phyloP scores from a whole-genome alignment of 2,329 filamentous ascomycete genomes.

The Scleromitrula shiraiana region DNA sequence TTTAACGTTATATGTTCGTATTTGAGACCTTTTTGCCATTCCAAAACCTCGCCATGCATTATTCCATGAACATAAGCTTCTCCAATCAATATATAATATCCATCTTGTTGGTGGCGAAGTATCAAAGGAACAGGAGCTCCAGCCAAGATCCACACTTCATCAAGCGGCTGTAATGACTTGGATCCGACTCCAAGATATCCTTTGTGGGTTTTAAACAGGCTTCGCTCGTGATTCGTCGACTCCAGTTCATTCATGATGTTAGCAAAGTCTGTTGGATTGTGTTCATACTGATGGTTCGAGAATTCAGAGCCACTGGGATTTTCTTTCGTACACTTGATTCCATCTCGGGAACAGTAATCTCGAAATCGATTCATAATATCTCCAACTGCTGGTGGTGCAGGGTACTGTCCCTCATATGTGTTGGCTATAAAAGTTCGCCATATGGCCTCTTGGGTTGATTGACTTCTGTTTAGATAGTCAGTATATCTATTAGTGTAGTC shows the following conservation, averaged over 20 bases:
- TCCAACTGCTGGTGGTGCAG: neutral
- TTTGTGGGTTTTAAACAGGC: neutral
- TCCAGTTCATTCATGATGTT: neutral
- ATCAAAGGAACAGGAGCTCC: slow-evolving; percentile 10
- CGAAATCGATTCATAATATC: slow-evolving; percentile 1
- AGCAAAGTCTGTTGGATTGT: neutral
- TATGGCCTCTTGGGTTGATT: slow-evolving; percentile 2
- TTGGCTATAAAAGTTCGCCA: slow-evolving; percentile 3
- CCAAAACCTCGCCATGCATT: slow-evolving; percentile 14
- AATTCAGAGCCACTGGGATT: neutral
- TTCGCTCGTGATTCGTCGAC: neutral
- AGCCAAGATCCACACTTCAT: slow-evolving; percentile 10
- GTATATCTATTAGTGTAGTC: neutral
- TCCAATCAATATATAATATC: slow-evolving; percentile 11
- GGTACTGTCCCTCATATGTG: neutral
- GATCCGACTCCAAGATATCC: slow-evolving; percentile 5
- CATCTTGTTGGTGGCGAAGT: slow-evolving; percentile 2
- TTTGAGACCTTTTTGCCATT: neutral
- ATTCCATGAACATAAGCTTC: slow-evolving; percentile 14
- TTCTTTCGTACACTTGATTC: neutral
- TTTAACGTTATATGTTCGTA: too few species aligned
- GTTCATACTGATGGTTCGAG: neutral
- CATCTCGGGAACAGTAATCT: too few species aligned
- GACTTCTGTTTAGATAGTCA: neutral
- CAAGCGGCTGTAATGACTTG: slow-evolving; percentile 3